phyloP scores from a whole-genome alignment of 2,329 filamentous ascomycete genomes.

The Fusarium drepaniforme region DNA sequence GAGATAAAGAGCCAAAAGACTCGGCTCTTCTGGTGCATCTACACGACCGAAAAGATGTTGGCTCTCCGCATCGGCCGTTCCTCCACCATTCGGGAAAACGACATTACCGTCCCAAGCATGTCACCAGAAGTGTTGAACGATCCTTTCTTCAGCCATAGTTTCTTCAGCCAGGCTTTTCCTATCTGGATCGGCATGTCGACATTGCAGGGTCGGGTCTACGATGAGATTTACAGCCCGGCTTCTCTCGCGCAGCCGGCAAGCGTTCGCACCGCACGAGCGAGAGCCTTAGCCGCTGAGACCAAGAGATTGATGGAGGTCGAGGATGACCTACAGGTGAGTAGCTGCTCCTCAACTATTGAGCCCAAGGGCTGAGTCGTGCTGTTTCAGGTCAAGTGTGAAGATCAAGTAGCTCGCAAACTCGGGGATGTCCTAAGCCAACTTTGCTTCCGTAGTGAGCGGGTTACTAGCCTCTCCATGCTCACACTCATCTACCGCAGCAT shows the following conservation, averaged over 20 bases:
- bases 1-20: conserved; percentile 20
- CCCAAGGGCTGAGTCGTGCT: neutral
- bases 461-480: conserved; percentile 38
- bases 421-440: neutral
- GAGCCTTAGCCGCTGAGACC: conserved; percentile 25
- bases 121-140: neutral
- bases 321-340: neutral
- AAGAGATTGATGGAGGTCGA: neutral
- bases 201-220: conserved; percentile 42
- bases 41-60: conserved; percentile 41
- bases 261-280: conserved; percentile 32
- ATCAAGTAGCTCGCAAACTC: neutral
- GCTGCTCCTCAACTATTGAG: neutral
- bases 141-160: neutral
- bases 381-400: neutral
- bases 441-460: conserved; percentile 22
- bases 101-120: conserved; percentile 39
- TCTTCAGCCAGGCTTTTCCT: conserved; percentile 2
- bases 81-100: conserved; percentile 41
- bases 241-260: conserved; percentile 34
- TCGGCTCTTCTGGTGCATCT: conserved; percentile 44
- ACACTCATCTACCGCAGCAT: conserved; percentile 45
- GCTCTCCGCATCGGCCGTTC: conserved; percentile 43
- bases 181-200: conserved; percentile 30
- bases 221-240: conserved; percentile 44